Conservation (phyloP, 2,329 filamentous ascomycete species). For the Trichoderma polysporum region DNA sequence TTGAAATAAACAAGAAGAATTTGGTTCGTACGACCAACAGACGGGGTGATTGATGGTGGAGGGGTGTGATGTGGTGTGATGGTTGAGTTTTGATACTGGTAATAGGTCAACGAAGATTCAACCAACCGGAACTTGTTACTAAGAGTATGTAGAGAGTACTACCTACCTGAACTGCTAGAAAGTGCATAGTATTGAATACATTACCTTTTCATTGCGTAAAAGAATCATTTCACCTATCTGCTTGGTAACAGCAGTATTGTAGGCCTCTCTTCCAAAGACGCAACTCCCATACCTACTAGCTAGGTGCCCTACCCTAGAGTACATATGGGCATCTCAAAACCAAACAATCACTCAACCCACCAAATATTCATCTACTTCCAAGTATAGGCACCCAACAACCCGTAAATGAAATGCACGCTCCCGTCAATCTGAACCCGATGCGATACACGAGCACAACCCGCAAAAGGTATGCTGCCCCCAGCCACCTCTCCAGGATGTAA, state of each 20-base stretch:
- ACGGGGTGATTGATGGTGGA: neutral
- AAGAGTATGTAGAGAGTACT: neutral
- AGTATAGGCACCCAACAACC: no score
- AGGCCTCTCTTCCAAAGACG: no score
- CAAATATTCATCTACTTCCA: neutral
- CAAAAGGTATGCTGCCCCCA: neutral
- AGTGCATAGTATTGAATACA: neutral
- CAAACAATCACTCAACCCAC: neutral
- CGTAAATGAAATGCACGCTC: neutral
- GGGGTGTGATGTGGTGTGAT: neutral
- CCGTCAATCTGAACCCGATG: neutral
- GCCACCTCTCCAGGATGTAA: neutral
- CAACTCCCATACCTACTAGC: no score
- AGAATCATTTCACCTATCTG: neutral
- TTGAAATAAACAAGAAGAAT: neutral
- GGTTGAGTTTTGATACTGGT: neutral
- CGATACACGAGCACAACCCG: conserved; percentile 1
- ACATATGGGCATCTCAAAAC: neutral
- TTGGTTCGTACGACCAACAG: neutral
- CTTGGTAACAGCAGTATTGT: no score
- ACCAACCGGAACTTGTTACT: neutral
- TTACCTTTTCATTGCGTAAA: neutral
- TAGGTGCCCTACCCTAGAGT: neutral
- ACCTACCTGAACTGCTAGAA: no score
- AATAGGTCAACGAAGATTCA: neutral